A percentile compares a stretch with the other conserved stretches of the same genome.
Conservation (phyloP, 2,329 filamentous ascomycete genomes). For the Colletotrichum magnum region DNA sequence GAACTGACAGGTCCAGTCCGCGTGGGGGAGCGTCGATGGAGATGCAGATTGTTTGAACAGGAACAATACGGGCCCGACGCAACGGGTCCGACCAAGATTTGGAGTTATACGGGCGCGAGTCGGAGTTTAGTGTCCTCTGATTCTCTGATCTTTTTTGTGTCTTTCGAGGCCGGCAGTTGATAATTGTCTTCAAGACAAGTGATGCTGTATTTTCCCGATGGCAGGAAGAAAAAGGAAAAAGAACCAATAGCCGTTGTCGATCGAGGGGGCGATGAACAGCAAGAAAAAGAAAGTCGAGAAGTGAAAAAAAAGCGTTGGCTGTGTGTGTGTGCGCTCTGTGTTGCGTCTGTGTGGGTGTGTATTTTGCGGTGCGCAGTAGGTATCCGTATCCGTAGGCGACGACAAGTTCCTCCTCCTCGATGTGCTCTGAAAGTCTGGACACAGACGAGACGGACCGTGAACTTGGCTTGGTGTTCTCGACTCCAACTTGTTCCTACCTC, state of each 20-base stretch:
- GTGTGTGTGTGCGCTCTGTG: slow-evolving; percentile 9
- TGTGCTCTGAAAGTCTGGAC: not conserved
- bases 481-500: not conserved
- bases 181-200: slow-evolving; percentile 2
- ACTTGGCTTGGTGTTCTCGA: not conserved
- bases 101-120: not conserved
- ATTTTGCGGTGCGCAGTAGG: slow-evolving; percentile 1
- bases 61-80: slow-evolving; percentile 5
- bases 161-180: not conserved
- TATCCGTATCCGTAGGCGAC: slow-evolving; percentile 16
- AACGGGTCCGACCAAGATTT: slow-evolving; percentile 5
- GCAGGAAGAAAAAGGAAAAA: slow-evolving; percentile 22
- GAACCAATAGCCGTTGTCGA: slow-evolving; percentile 8
- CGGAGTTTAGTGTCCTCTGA: not conserved
- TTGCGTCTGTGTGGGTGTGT: slow-evolving; percentile 19
- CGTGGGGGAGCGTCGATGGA: slow-evolving; percentile 28
- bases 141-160: not conserved
- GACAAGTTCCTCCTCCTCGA: not conserved
- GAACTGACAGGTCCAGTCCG: slow-evolving; percentile 37
- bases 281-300: slow-evolving; percentile 38
- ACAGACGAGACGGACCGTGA: not conserved
- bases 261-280: slow-evolving; percentile 1
- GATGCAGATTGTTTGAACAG: slow-evolving; percentile 16
- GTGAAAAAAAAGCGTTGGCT: slow-evolving; percentile 18
- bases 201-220: not conserved